Base-by-base conservation (phyloP, 2,329 filamentous ascomycete species). In the Ophiocordyceps camponoti-leonardi region DNA sequence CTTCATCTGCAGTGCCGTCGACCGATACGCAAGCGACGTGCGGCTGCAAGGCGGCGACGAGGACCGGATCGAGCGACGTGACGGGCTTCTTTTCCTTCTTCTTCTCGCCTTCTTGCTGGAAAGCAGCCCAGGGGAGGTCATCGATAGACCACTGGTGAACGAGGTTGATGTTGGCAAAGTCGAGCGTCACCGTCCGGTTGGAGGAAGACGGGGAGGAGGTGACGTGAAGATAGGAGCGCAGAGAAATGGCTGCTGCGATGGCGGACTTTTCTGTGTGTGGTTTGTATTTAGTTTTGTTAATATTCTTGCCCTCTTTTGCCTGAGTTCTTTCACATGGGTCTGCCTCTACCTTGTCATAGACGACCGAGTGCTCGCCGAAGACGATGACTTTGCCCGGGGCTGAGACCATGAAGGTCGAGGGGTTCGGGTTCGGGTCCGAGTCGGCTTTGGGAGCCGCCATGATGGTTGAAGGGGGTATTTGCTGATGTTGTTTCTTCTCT, bases 371-470 rank as follows among this genome's bases (percentile, higher is more conserved):
- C 63, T 98, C 92, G 53, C 92, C 92, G 66, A 90, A 96, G 45
- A 96, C 86, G 61, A 98, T 98, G 58, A 95, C 92, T 63, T 98
- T 98, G 51, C 90, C 93, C 0, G 92, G 92, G 2, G 93, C 90
- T 16, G 92, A 96, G 47, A 96, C 88, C 85, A 98, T 94, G 61
- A 98, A 98, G 49, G 88, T 71, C 41, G 90, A 88, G 19, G n/a
- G 16, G 16, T 3, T 14, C 22, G 31, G 11, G n/a, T 4, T 4
- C 11, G 6, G 30, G 11, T 31, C 30, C 30, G 31, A 18, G n/a
- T 4, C 11, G 35, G 35, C n/a, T n/a, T 39, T 19, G 4, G 35
- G n/a, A 39, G n/a, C n/a, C n/a, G 35, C n/a, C 35, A 39, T 39
- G 35, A 18, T 39, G 22, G 22, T 23, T 23, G 22, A 23, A 6